Evolutionary conservation across 768 basidiomycete species (phyloP), one percentile per base, ranked within the genome.

Genomic region (Agrocybe chaxingu): DNA sequence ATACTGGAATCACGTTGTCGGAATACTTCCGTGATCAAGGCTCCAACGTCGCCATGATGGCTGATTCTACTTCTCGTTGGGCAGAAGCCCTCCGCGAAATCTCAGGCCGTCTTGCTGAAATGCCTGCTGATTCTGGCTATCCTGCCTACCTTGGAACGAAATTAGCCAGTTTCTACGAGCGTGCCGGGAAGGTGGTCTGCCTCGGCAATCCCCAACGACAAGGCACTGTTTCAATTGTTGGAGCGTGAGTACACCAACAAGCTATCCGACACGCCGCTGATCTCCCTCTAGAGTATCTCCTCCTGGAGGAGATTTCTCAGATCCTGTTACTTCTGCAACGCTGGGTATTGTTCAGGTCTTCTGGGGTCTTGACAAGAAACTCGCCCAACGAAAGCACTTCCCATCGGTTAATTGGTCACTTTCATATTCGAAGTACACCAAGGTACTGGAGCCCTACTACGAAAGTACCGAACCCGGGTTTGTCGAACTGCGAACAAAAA

Each of bases 1-100:
- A 99, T 73, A 99, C 97, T 47, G 97, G 97, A 60, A 98, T 98
- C 71, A 98, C 97, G 1, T 83, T 98, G 16, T 94, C 97, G 19
- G 97, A 99, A 65, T 98, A 98, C 74, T 98, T 97, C 89, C 91
- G 97, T 71, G 97, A 99, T 69, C 97, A 98, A 69, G 97, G 97
- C 13, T 85, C 79, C 63, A 94, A 98, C 62, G 96, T 98, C 36
- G 85, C 96, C 41, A 98, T 98, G 96, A 98, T 98, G 94, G 96
- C 95, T 34, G 96, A 98, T 69, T 96, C 93, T 4, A 98, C 96
- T 0, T 96, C 93, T 16, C 94, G 97, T 59, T 99, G 97, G 97
- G 97, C 97, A 29, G 97, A 99, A 66, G 97, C 97, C 13, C 74
- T 99, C 41, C 93, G 97, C 76, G 97, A 99, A 79, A 98, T 99